Base-by-base conservation (phyloP, 768 basidiomycete species). In the Coprinopsis strossmayeri region DNA sequence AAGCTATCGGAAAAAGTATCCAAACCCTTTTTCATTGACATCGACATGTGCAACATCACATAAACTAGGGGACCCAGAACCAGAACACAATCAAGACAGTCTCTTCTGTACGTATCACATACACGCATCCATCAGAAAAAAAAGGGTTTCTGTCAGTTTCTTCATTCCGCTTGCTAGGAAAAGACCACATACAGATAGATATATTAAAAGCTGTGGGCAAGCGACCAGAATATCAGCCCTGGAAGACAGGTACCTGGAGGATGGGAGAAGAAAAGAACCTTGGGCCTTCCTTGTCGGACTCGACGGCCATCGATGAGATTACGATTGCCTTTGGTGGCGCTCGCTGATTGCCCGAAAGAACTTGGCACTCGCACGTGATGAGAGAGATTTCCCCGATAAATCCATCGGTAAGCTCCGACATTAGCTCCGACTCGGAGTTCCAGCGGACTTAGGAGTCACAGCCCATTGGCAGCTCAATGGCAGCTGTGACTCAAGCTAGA, bases 341-440 rank as follows among this genome's bases (percentile, higher is more conserved):
- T n/a, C n/a, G n/a, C n/a, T n/a, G n/a, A n/a, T n/a, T n/a, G n/a
- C n/a, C n/a, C n/a, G n/a, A n/a, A n/a, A n/a, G n/a, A n/a, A n/a
- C n/a, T n/a, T n/a, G n/a, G n/a, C n/a, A n/a, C n/a, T n/a, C n/a
- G 9, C 21, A 11, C 4, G 23, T 21, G 23, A 17, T 42, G 40
- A 25, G 40, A 42, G 40, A 23, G 40, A 42, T 42, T 18, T 42
- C 21, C 40, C 40, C 40, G 40, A 42, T 42, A 42, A 23, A 42
- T 18, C 5, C 23, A 25, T 23, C 40, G 40, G 40, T 5, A 5
- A 42, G 11, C 4, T 7, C 40, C 40, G 40, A 23, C 4, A 17
- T 23, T 23, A 18, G 9, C 37, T 9, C 7, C 12, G 17, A 38
- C 10, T n/a, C 32, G 32, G 10, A 34, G n/a, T n/a, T n/a, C n/a